Conservation (phyloP, 441 rosid genomes). For the Pelargonium citronellum region DNA sequence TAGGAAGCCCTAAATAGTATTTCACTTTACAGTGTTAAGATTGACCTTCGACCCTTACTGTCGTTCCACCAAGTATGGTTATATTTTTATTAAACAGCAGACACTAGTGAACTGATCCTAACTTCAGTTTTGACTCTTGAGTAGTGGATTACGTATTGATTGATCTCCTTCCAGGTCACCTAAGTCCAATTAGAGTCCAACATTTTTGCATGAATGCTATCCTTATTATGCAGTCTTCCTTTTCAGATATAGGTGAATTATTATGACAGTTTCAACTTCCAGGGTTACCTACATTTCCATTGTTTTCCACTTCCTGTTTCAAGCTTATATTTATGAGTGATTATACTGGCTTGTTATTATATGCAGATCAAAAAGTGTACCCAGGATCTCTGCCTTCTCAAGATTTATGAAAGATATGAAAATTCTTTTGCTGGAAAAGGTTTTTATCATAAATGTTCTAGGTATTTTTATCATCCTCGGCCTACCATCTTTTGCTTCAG, state of each 20-base stretch:
- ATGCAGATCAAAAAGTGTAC: constrained; percentile 36
- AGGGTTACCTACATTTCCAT: not conserved
- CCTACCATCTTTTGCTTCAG: not conserved
- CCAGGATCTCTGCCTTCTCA: constrained; percentile 32
- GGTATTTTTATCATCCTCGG: constrained; percentile 39
- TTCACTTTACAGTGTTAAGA: not conserved
- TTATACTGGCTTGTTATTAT: constrained; percentile 6
- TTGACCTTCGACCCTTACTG: not conserved
- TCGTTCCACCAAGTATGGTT: not conserved
- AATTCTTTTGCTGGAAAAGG: constrained; percentile 59
- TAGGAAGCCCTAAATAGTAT: not conserved
- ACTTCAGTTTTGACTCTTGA: not conserved
- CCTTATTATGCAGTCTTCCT: not conserved
- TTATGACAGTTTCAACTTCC: not conserved
- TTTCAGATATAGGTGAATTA: not conserved
- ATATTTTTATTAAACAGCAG: not conserved
- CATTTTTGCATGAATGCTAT: not conserved
- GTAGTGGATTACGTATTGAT: not conserved
- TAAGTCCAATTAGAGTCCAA: not conserved
- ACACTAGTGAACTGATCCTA: not conserved
- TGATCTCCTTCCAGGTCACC: not conserved
- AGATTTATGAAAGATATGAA: constrained; percentile 57
- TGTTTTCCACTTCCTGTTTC: not conserved
- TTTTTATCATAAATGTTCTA: constrained; percentile 69
- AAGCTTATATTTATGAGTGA: constrained; percentile 1